Evolutionary conservation across 2,329 filamentous ascomycete genomes (phyloP), one percentile per base, ranked within the genome.

Genomic region (Cladosporium sp.): DNA sequence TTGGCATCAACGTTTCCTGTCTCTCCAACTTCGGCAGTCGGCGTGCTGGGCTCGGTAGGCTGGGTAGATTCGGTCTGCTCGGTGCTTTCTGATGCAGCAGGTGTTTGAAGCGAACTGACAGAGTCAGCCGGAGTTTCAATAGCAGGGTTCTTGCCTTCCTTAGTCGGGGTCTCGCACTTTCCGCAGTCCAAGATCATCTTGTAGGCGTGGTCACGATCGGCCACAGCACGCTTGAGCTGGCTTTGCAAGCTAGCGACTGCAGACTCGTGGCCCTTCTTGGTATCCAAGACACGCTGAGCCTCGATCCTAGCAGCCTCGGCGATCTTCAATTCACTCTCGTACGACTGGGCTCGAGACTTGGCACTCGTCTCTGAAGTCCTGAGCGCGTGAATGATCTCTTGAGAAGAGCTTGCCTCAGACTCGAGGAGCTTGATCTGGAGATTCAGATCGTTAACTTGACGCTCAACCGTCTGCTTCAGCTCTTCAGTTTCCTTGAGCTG

Each of bases 401-500:
- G 62, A 8, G 60, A 61, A 13, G 57, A 51, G 25, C 60, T 56
- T 10, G 58, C 58, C 50, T 71, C 68, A 6, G 66, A 63, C 17
- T 71, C 67, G 58, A 71, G 56, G n/a, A 56, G 61, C 17, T 66
- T 66, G 48, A 68, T 59, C 37, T 65, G 57, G 9, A 65, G 57
- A 32, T 65, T 50, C 44, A 71, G 58, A 35, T 74, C 75, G 22
- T 75, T 69, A 2, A 79, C 65, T 24, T 80, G 74, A 4, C 66
- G 66, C 60, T 80, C 74, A 15, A 80, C 67, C 7, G 56, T 37
- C 6, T 73, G 68, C 42, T 80, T 75, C 20, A 76, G 76, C 7
- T 73, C 70, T 61, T 84, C 80, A 1, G 80, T 78, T n/a, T 78
- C 74, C 66, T 80, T 78, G 13, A 84, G 67, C 64, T 85, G 80